Base-by-base conservation (phyloP, 2,329 filamentous ascomycete species). In the Pestalotiopsis sp. region DNA sequence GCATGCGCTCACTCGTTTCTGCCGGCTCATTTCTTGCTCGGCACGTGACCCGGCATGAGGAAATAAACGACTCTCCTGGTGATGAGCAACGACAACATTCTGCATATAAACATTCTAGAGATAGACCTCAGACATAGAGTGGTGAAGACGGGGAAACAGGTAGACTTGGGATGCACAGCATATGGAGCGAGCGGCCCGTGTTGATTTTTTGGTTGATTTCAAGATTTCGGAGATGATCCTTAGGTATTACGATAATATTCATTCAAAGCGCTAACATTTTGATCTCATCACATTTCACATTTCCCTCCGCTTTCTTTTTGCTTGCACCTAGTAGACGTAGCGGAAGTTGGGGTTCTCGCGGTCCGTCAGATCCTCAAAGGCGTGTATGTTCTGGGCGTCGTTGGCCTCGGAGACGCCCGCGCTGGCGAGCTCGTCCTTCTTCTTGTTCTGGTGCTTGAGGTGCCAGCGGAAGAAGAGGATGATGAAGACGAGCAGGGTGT, bases 381-480 rank as follows among this genome's bases (percentile, higher is more conserved):
- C 77, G 64, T 77, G 77, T 0, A 74, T 69, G 52, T 76, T 69
- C 9, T 72, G 70, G 17, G 71, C 70, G 39, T 79, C 77, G 49
- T 62, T 71, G 25, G 77, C 77, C 70, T 76, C 75, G 5, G 61
- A 67, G 13, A 78, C 72, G 20, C 77, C 76, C 1, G 72, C 74
- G 2, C 73, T 75, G 7, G 76, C 78, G 57, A 78, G 61, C 12
- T 70, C 60, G 62, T 79, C 76, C 2, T 76, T 73, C 63, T 73
- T 75, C 71, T 71, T 86, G 73, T 93, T 92, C 79, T 91, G 82
- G 1, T 79, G 73, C 7, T 74, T 80, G 17, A 92, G 82, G 69
- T 91, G 85, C 80, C 85, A 90, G 25, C 90, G 82, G 73, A 92
- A 81, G 70, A 81, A 84, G 2, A 89, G 65, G 23, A 92, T 84